Conservation (phyloP, 2,329 filamentous ascomycete species). For the Cercospora zeae-maydis region DNA sequence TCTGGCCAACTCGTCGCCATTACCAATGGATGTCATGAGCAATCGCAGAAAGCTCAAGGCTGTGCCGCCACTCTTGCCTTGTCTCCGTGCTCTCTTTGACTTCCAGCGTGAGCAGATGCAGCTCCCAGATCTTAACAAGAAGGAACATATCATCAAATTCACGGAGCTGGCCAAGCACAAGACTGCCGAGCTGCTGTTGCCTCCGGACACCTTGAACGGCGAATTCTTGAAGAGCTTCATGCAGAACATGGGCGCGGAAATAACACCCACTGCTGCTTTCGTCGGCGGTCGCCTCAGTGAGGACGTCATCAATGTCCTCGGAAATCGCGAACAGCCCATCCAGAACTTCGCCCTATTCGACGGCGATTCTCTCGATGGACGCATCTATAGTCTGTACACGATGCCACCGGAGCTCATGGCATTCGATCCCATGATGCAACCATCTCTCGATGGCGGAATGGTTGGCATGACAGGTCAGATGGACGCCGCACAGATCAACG, state of each 20-base stretch:
- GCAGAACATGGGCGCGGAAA: conserved; percentile 77
- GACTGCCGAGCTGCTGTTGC: conserved; percentile 61
- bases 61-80: conserved; percentile 81
- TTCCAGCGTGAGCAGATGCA: conserved; percentile 56
- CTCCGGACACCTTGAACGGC: conserved; percentile 43
- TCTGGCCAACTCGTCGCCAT: conserved; percentile 73
- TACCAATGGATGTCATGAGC: conserved; percentile 64
- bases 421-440: conserved; percentile 11
- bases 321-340: conserved; percentile 85
- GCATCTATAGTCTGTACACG: conserved; percentile 66
- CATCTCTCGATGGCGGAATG: not conserved
- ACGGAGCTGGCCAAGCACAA: conserved; percentile 73
- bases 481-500: not conserved
- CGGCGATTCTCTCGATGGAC: conserved; percentile 72
- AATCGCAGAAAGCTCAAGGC: conserved; percentile 65
- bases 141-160: conserved; percentile 67
- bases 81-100: conserved; percentile 84
- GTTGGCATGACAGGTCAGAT: not conserved
- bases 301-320: conserved; percentile 94
- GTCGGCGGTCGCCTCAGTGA: conserved; percentile 88
- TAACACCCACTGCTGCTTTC: conserved; percentile 83
- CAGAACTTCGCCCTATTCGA: conserved; percentile 95
- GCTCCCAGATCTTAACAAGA: conserved; percentile 50
- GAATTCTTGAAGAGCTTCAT: conserved; percentile 79
- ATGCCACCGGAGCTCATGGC: conserved; percentile 29